Evolutionary conservation across 192 early-diverging fungal genomes (phyloP).

Genomic region (Coemansia sp.): DNA sequence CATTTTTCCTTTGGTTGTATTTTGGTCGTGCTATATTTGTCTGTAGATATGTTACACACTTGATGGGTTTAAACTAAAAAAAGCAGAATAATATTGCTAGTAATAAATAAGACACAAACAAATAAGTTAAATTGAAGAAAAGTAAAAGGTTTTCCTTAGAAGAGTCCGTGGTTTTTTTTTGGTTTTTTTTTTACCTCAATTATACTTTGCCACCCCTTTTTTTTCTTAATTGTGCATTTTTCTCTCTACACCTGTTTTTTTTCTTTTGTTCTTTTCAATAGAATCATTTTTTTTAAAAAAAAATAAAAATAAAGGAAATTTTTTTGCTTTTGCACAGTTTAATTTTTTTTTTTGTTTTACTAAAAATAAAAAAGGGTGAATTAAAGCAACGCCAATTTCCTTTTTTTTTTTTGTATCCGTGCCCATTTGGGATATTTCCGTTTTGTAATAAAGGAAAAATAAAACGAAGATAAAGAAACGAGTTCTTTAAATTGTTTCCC

Average conservation of each 20-base stretch:
- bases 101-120: neutral
- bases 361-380: neutral
- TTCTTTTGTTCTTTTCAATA: neutral
- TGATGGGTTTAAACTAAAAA: neutral
- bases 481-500: too few relatives aligned
- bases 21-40: neutral
- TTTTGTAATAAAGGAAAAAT: too few relatives aligned
- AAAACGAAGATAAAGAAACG: too few relatives aligned
- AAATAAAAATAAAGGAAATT: neutral
- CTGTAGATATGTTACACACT: too few relatives aligned
- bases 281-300: constrained; percentile 2
- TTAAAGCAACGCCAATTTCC: too few relatives aligned
- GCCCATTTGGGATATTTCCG: too few relatives aligned
- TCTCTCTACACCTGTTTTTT: neutral
- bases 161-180: neutral
- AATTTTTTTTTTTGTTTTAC: constrained; percentile 4
- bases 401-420: too few relatives aligned
- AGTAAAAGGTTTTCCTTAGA: neutral
- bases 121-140: neutral
- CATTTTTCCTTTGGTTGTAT: neutral
- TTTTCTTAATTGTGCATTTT: too few relatives aligned
- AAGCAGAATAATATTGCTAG: neutral
- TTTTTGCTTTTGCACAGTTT: neutral
- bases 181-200: too few relatives aligned
- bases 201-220: too few relatives aligned